phyloP scores from a whole-genome alignment of 371 early-diverging fungal genomes.

The Edhazardia aedis region DNA sequence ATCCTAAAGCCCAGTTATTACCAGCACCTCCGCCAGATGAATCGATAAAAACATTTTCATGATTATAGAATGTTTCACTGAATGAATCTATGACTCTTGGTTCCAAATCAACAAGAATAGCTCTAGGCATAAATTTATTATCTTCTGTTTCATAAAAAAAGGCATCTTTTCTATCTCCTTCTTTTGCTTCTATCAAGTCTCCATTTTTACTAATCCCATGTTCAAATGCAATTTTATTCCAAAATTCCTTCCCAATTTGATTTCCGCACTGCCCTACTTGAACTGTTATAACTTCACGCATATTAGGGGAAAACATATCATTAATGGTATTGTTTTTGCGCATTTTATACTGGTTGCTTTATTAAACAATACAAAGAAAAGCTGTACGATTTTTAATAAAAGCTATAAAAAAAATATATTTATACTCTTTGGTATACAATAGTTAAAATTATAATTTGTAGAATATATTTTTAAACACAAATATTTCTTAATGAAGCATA shows the following conservation, averaged over 20 bases:
- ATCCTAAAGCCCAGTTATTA: constrained; percentile 76
- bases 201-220: too few species aligned
- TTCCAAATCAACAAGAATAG: constrained; percentile 67
- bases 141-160: constrained; percentile 94
- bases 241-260: constrained; percentile 76
- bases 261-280: constrained; percentile 89
- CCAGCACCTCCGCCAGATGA: constrained; percentile 80
- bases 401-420: too few species aligned
- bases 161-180: constrained; percentile 62
- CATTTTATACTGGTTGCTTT: too few species aligned
- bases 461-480: too few species aligned
- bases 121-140: constrained; percentile 70
- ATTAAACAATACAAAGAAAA: too few species aligned
- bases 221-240: constrained; percentile 63
- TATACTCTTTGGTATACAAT: too few species aligned
- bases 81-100: constrained; percentile 53
- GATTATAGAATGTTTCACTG: constrained; percentile 51
- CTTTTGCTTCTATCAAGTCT: constrained; percentile 53
- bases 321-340: too few species aligned
- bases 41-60: constrained; percentile 64
- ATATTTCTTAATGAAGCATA: too few species aligned
- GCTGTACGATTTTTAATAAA: too few species aligned
- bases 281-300: constrained; percentile 64
- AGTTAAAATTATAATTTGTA: too few species aligned
- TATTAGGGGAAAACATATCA: too few species aligned